Base-by-base conservation (phyloP, 148 eudicot genomes). In the Selenicereus undatus region DNA sequence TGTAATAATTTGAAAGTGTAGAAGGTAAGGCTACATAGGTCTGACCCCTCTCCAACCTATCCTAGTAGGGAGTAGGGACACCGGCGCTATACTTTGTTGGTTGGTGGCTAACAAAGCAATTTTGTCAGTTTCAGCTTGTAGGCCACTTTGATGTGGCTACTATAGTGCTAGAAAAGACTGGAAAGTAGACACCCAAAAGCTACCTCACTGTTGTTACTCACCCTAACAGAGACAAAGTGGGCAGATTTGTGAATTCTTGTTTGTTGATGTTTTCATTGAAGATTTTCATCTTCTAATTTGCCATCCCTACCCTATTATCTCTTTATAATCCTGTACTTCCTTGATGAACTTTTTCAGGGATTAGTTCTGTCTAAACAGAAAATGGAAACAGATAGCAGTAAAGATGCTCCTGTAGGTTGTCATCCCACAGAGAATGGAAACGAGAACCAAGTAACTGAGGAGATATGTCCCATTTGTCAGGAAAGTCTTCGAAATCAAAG, bases 401-500 rank as follows among this genome's bases (percentile, higher is more conserved):
- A 65, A 58, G 81, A 75, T 79, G 77, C 73, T 69, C 65, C 72
- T 5, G 64, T 45, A 76, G 76, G 29, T 69, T 73, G 84, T 81
- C 77, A 84, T 70, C 72, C 54, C 8, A 4, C 74, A 74, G 88
- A 79, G 70, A 77, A 70, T 16, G 85, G 78, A 74, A 78, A 80
- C 43, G 82, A 74, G 35, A 78, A 73, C 64, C 86, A 79, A 81
- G 80, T 74, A 58, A 86, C 81, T 50, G 92, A 89, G 73, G 91
- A 89, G 77, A 75, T 88, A 42, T 96, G 99, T 86, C 99, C 99
- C 35, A 85, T 96, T 79, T 96, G 99, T 85, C 99, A 93, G 83
- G 99, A 96, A 83, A 90, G 83, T 81, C 92, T 93, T 75, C 83
- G 81, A 68, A 86, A 84, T 83, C 97, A 93, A 77, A 96, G 89